A percentile compares a stretch with the other conserved stretches of the same genome.
These are phyloP conservation scores for Vachellia collinsii DNA, from an alignment of 306 rosid species.

Conservation along the genomic window DNA sequence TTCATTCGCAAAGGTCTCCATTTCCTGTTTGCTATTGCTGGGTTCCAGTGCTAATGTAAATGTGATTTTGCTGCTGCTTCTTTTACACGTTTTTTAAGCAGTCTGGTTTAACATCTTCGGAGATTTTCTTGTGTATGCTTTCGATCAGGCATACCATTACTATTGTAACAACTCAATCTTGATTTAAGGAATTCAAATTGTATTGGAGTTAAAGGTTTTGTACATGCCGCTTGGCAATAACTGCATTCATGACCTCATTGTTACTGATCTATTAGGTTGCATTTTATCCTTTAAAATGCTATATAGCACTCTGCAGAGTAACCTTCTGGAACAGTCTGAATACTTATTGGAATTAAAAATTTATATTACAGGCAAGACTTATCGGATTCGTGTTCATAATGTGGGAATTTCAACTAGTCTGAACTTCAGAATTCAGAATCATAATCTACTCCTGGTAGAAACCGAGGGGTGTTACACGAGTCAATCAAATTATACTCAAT, in stretches of 20 bases:
- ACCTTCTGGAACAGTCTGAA: neutral
- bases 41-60: neutral
- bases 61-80: neutral
- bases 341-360: neutral
- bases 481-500: neutral
- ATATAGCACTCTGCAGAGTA: neutral
- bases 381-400: constrained; percentile 4
- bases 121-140: neutral
- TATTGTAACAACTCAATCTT: neutral
- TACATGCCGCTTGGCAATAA: neutral
- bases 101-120: neutral
- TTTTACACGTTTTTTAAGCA: neutral
- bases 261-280: neutral
- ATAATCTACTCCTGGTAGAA: neutral
- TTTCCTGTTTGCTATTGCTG: neutral
- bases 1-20: neutral
- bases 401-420: constrained; percentile 2
- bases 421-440: constrained; percentile 12
- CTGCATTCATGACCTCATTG: neutral
- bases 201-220: neutral
- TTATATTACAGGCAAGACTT: neutral
- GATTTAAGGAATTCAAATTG: neutral
- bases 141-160: neutral
- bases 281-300: neutral
- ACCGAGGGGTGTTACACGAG: constrained; percentile 2